A percentile compares a stretch with the other conserved stretches of the same genome.
Evolutionary conservation across 768 basidiomycete species (phyloP).

Genomic region (Dentipellis sp.): DNA sequence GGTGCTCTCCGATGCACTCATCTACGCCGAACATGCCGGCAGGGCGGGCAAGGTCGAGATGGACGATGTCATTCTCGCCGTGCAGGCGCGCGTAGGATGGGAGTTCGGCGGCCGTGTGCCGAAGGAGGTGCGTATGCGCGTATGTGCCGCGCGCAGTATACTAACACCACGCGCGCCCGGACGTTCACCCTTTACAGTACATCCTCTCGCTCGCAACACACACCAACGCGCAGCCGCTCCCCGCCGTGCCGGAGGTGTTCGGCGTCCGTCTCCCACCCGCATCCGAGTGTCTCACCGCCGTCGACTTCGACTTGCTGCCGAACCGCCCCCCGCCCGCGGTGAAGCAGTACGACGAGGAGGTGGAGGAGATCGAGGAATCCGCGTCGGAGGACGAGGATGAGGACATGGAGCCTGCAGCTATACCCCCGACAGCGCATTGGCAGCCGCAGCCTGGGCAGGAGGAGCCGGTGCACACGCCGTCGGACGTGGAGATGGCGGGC

Average conservation of each 20-base stretch:
- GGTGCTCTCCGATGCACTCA: slow-evolving; percentile 75
- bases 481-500: slow-evolving; percentile 59
- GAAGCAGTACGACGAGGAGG: slow-evolving; percentile 69
- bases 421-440: slow-evolving; percentile 27
- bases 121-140: slow-evolving; percentile 58
- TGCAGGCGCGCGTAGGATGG: slow-evolving; percentile 88
- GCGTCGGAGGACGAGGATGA: slow-evolving; percentile 54
- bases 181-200: slow-evolving; percentile 36
- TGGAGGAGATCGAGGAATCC: slow-evolving; percentile 75
- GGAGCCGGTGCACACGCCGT: slow-evolving; percentile 51
- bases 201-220: slow-evolving; percentile 72
- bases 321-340: slow-evolving; percentile 76
- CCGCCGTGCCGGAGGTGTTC: slow-evolving; percentile 81
- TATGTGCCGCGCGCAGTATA: background rate
- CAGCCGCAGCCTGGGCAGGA: slow-evolving; percentile 26
- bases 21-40: slow-evolving; percentile 83
- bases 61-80: slow-evolving; percentile 74
- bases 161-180: background rate
- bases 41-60: slow-evolving; percentile 70
- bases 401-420: slow-evolving; percentile 62
- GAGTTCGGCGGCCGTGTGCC: slow-evolving; percentile 85
- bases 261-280: slow-evolving; percentile 70
- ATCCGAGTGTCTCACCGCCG: slow-evolving; percentile 62
- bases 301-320: slow-evolving; percentile 83
- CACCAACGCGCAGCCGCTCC: slow-evolving; percentile 73